Conservation (phyloP, 1,284 basidiomycete genomes). For the Ceratobasidium sp. region DNA sequence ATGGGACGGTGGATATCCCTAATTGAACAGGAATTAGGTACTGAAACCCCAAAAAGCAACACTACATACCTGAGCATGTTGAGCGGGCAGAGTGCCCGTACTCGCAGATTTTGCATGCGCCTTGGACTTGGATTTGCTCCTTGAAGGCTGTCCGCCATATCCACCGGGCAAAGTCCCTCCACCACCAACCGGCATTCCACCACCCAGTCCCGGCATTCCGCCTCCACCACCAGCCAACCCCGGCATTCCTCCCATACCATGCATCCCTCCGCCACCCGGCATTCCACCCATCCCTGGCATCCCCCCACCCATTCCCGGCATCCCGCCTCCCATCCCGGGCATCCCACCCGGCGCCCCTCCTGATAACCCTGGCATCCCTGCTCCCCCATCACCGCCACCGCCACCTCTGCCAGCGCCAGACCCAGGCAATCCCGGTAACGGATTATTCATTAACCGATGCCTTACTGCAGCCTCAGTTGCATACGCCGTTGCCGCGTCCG, state of each 20-base stretch:
- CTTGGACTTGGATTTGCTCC: constrained; percentile 37
- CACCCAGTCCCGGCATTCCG: not conserved
- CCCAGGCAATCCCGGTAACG: constrained; percentile 33
- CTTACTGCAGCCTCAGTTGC: constrained; percentile 11
- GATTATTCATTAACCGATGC: constrained; percentile 11
- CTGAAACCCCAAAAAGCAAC: not conserved
- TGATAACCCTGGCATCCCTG: not conserved
- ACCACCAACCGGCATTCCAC: not conserved
- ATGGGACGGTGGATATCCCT: constrained; percentile 13
- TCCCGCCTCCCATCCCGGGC: not conserved
- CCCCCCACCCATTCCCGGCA: not conserved
- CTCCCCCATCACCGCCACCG: too few species aligned
- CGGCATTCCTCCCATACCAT: not conserved
- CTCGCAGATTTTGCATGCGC: constrained; percentile 21
- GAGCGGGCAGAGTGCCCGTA: constrained; percentile 19
- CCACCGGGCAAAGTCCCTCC: constrained; percentile 15
- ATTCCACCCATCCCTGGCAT: not conserved
- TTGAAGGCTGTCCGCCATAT: constrained; percentile 6
- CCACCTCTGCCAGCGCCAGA: not conserved
- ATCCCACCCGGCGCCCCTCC: not conserved
- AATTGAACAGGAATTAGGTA: constrained; percentile 2
- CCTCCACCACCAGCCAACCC: not conserved
- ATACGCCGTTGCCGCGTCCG: not conserved
- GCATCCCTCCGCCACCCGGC: not conserved
- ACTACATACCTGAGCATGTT: constrained; percentile 1